Base-by-base conservation (phyloP, 805 yeast species). In the Spathaspora passalidarum region DNA sequence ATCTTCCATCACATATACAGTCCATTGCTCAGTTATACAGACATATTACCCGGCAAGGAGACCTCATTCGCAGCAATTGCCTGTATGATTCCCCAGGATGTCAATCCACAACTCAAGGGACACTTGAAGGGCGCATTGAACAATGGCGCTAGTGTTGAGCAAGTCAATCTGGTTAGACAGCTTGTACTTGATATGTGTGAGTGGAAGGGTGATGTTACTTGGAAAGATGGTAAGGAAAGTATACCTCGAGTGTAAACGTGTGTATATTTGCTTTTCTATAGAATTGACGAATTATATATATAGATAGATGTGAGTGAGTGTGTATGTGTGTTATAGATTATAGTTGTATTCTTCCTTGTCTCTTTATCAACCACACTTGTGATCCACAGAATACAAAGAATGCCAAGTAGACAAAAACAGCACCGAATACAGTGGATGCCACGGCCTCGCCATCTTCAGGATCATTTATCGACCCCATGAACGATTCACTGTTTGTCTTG, bases 381-480 rank as follows among this genome's bases (percentile, higher is more conserved):
- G 81, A 82, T 3, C 97, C 98, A 66, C 98, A 92, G 69, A 91
- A 92, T 25, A 84, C 70, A 57, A 94, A 86, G 76, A 90, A 89
- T 25, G 73, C 76, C 46, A 82, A 66, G 64, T 92, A 92, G 9
- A 92, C 90, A 47, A 85, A 62, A 7, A 91, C 97, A 20, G 98
- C 97, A 42, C 90, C 84, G 68, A 86, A 86, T 20, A 92, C 84
- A 3, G 98, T 94, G 53, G 80, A 80, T 22, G 98, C 96, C 34
- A 92, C 98, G 23, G 94, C 96, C 51, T 82, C 81, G 13, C 98
- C 98, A 61, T 94, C 94, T 55, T 80, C 88, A 11, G 99, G 99
- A 61, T 91, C 96, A 55, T 76, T 82, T 49, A 82, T 81, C 34
- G 96, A 87, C 4, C 99, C 99, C 72, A 90, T 84, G 86, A 92